Percentiles rank a stretch among this genome's conserved stretches.
Evolutionary conservation across 768 basidiomycete genomes (phyloP).

Genomic region (Trametes elegans): DNA sequence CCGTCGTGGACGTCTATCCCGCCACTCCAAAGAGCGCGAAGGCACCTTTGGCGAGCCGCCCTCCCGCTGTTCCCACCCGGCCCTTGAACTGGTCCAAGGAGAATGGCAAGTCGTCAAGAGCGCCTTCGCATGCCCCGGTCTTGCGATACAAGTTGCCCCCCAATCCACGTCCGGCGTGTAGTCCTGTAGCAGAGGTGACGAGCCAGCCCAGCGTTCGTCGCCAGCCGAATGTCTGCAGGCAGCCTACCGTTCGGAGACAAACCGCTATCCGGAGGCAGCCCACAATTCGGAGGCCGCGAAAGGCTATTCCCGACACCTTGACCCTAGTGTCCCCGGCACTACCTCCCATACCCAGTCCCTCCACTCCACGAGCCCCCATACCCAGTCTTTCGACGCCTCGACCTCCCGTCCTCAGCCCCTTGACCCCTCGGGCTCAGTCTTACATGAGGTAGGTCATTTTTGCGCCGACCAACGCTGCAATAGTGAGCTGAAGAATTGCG

Average conservation of each 20-base stretch:
- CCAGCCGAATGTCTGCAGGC: too few relatives aligned
- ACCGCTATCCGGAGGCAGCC: too few relatives aligned
- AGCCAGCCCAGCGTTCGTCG: too few relatives aligned
- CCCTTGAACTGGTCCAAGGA: background rate
- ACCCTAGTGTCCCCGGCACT: constrained; percentile 3
- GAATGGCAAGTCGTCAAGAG: background rate
- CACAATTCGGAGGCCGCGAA: background rate
- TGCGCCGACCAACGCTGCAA: background rate
- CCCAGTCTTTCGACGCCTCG: too few relatives aligned
- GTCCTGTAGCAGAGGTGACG: background rate
- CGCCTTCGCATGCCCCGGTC: background rate
- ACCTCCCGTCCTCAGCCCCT: too few relatives aligned
- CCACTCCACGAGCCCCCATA: too few relatives aligned
- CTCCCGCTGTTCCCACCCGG: background rate
- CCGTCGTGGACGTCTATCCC: constrained; percentile 16
- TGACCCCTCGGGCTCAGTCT: too few relatives aligned
- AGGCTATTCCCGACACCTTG: constrained; percentile 3
- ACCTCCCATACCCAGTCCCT: too few relatives aligned
- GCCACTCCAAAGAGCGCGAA: background rate
- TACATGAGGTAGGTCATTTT: constrained; percentile 16
- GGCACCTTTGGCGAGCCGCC: background rate
- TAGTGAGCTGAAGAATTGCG: too few relatives aligned
- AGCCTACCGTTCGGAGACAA: too few relatives aligned
- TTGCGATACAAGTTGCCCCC: constrained; percentile 8
- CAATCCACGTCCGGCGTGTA: background rate